Evolutionary conservation across 1,284 basidiomycete species (phyloP).

Genomic region (Cystobasidium sp.): DNA sequence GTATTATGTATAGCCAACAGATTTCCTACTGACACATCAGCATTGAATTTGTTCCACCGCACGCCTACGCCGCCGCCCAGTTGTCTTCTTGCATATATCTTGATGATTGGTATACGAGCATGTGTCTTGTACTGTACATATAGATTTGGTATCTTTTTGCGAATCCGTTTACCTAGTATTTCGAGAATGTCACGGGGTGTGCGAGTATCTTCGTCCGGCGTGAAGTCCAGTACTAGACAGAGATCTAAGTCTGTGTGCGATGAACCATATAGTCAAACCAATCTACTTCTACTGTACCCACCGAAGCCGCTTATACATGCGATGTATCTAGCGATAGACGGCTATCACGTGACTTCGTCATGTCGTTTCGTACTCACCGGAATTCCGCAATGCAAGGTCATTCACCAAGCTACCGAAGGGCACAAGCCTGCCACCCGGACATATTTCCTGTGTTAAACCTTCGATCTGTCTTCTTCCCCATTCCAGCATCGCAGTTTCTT

Average conservation of each 20-base stretch:
- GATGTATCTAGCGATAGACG: background rate
- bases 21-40: constrained; percentile 34
- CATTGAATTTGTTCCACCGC: constrained; percentile 14
- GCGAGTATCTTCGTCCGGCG: background rate
- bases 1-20: constrained; percentile 17
- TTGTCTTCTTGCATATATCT: constrained; percentile 18
- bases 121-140: constrained; percentile 23
- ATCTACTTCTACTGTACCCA: too few species aligned
- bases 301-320: too few species aligned
- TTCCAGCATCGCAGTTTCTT: background rate
- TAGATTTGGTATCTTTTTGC: constrained; percentile 14
- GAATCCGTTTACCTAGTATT: constrained; percentile 1
- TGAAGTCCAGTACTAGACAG: constrained; percentile 7
- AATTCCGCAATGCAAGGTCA: constrained; percentile 10
- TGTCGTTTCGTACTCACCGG: background rate
- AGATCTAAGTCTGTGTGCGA: constrained; percentile 14
- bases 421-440: constrained; percentile 1
- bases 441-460: background rate
- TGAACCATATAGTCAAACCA: too few species aligned
- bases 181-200: constrained; percentile 3
- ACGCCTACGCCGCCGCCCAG: background rate
- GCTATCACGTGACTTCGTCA: background rate
- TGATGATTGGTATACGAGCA: constrained; percentile 22
- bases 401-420: constrained; percentile 21
- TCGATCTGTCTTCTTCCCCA: constrained; percentile 2